Evolutionary conservation across 306 rosid species (phyloP).

Genomic region (Neltuma alba): DNA sequence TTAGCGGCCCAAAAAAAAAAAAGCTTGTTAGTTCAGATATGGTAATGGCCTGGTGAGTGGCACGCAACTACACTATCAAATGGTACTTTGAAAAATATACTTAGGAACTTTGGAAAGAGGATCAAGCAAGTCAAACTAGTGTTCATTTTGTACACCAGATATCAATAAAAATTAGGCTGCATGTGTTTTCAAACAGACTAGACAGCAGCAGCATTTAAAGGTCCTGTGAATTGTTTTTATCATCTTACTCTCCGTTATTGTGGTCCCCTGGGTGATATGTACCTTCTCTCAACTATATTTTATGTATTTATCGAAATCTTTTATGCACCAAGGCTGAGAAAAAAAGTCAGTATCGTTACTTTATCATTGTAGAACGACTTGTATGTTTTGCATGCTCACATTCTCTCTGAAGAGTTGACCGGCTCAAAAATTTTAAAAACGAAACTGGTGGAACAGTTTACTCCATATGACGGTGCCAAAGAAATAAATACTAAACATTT

Average conservation of each 20-base stretch:
- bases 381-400: conserved; percentile 2
- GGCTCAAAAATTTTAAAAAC: background rate
- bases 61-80: conserved; percentile 23
- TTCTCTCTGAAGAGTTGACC: conserved; percentile 24
- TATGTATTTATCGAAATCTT: conserved; percentile 26
- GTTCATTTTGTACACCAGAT: background rate
- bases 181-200: conserved; percentile 28
- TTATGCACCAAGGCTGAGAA: conserved; percentile 28
- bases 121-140: conserved; percentile 25
- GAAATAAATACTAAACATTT: background rate
- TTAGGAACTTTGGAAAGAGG: conserved; percentile 28
- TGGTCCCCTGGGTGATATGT: conserved; percentile 43
- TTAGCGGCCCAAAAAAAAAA: background rate
- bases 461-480: background rate
- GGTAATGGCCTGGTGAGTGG: conserved; percentile 27
- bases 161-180: background rate
- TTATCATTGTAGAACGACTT: conserved; percentile 29
- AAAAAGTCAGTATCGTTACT: conserved; percentile 21
- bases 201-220: conserved; percentile 35
- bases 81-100: conserved; percentile 9
- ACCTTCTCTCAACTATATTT: conserved; percentile 42
- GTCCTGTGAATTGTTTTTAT: conserved; percentile 33
- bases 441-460: background rate
- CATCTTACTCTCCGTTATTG: conserved; percentile 26
- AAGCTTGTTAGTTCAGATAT: conserved; percentile 9